Conservation (phyloP, 352 stramenopile genomes). For the Pythium volutum region DNA sequence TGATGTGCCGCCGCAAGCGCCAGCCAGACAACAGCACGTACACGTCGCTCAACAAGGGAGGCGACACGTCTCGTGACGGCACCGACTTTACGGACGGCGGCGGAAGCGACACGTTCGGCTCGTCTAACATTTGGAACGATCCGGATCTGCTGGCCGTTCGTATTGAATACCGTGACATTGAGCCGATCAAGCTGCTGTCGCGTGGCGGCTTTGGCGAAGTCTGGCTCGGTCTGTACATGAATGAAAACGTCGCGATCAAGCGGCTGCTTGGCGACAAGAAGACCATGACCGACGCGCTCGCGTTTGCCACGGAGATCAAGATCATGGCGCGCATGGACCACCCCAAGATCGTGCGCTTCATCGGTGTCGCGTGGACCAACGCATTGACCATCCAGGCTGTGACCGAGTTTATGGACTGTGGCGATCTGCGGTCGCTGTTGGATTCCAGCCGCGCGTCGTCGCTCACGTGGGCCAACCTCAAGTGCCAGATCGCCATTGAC, state of each 20-base stretch:
- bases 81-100: conserved; percentile 2
- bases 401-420: conserved; percentile 21
- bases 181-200: conserved; percentile 54
- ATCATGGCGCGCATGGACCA: conserved; percentile 16
- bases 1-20: not conserved
- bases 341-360: conserved; percentile 23
- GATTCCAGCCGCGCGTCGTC: not conserved
- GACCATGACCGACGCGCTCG: conserved; percentile 46
- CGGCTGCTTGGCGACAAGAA: conserved; percentile 52
- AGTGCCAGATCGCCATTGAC: conserved; percentile 28
- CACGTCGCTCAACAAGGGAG: conserved; percentile 23
- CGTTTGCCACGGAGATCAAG: conserved; percentile 35
- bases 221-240: conserved; percentile 62
- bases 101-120: conserved; percentile 33
- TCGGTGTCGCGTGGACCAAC: conserved; percentile 26
- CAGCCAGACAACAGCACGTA: not conserved
- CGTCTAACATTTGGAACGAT: conserved; percentile 65
- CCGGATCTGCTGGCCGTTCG: conserved; percentile 55
- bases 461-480: conserved; percentile 19
- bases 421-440: conserved; percentile 22
- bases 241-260: conserved; percentile 70
- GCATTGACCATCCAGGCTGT: conserved; percentile 9
- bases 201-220: conserved; percentile 69
- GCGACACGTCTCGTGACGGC: conserved; percentile 27
- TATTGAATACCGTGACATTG: conserved; percentile 51